These are phyloP conservation scores for Silene coronaria DNA, from an alignment of 179 eudicot genomes.

Conservation along the genomic window DNA sequence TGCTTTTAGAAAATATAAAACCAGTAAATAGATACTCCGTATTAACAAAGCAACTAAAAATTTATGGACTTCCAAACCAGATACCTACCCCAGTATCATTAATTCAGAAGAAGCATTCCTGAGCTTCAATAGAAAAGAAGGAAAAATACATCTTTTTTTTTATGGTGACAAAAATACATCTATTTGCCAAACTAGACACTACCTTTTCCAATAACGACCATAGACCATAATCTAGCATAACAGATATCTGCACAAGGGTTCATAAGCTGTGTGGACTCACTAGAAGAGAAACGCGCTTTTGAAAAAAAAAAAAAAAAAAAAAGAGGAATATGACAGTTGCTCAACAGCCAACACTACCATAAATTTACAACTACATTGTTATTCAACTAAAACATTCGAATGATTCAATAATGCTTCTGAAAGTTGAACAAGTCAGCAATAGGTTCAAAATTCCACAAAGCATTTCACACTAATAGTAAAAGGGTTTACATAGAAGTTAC, in stretches of 20 bases:
- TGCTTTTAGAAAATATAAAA: no score
- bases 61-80: no score
- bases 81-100: no score
- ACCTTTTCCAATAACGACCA: no score
- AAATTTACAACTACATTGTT: neutral
- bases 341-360: neutral
- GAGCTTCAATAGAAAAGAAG: no score
- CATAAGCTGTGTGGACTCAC: neutral
- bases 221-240: neutral
- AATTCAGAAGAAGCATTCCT: no score
- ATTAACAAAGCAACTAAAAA: no score
- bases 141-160: no score
- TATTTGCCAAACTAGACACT: no score
- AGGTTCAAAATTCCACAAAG: neutral
- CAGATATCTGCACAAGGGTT: no score
- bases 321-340: neutral
- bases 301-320: neutral
- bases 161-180: no score
- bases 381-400: neutral
- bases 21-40: no score
- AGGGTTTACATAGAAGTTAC: constrained; percentile 31
- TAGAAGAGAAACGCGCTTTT: neutral
- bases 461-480: neutral
- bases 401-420: constrained; percentile 2
- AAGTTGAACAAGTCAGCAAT: neutral